Base-by-base conservation (phyloP, 225 moss, liverwort and hornwort genomes). In the Antitrichia curtipendula region DNA sequence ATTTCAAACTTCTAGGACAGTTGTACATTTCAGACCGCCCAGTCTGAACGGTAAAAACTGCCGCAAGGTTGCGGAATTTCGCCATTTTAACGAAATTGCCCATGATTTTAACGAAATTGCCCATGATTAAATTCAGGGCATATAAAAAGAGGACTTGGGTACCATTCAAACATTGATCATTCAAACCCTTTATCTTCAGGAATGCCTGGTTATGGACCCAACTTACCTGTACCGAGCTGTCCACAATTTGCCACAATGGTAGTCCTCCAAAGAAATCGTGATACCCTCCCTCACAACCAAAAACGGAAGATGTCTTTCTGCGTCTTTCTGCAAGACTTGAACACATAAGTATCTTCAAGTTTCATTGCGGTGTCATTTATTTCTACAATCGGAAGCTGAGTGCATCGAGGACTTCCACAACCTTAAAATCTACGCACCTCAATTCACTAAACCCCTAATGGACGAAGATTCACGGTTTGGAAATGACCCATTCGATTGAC, bases 271-370 rank as follows among this genome's bases (percentile, higher is more conserved):
- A 45, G 60, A 31, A 22, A 93, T 57, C 78, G 79, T 71, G 23
- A 93, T 71, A 5, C 93, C 93, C 41, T 93, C 91, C 75, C 82
- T 84, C 73, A 40, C 80, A 41, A n/a, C 18, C 80, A 93, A 38
- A 63, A 50, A 91, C 16, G 91, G 93, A 59, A 93, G 73, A 86
- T 93, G 75, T n/a, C 75, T 78, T 81, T 93, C 93, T 54, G 93
- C 91, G 13, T 91, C 88, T 85, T 90, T 93, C 93, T 93, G 93
- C 90, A 75, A 88, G 9, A 85, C 83, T 60, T n/a, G 61, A 86
- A 79, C 65, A 23, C 50, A 75, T 47, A 32, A 19, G 56, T 68
- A 57, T 76, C 36, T 56, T 21, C 16, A 36, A 31, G 12, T 43
- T 64, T 8, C 56, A 65, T 43, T 36, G n/a, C 59, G 22, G 57